Evolutionary conservation across 148 eudicot genomes (phyloP).

Genomic region (Silene uniflora): DNA sequence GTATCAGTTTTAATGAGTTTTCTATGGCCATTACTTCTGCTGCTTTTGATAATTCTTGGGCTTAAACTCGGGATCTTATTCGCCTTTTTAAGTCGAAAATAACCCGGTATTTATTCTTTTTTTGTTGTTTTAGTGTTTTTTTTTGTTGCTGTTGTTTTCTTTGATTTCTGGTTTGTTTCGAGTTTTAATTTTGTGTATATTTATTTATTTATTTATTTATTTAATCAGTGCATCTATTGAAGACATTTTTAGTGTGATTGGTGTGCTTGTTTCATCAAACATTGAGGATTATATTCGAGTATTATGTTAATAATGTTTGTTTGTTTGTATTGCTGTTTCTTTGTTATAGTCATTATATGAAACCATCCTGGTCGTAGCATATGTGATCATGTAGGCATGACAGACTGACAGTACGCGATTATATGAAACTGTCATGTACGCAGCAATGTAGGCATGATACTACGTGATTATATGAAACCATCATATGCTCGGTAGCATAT

Average conservation of each 20-base stretch:
- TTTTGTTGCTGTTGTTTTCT: neutral
- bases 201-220: no score
- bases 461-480: neutral
- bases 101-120: neutral
- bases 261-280: neutral
- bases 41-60: slow-evolving; percentile 48
- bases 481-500: no score
- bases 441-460: neutral
- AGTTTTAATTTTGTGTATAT: neutral
- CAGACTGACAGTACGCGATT: neutral
- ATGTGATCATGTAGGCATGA: neutral
- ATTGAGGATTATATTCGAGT: no score
- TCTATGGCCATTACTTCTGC: slow-evolving; percentile 48
- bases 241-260: neutral
- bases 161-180: neutral
- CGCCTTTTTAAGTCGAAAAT: no score
- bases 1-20: slow-evolving; percentile 43
- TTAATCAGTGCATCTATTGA: neutral
- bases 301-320: neutral
- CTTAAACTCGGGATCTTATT: no score
- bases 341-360: no score
- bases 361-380: no score
- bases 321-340: neutral
- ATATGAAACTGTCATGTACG: no score
- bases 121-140: neutral